These are phyloP conservation scores for Backusella psychrophila DNA, from an alignment of 192 early-diverging fungal species.

Conservation along the genomic window DNA sequence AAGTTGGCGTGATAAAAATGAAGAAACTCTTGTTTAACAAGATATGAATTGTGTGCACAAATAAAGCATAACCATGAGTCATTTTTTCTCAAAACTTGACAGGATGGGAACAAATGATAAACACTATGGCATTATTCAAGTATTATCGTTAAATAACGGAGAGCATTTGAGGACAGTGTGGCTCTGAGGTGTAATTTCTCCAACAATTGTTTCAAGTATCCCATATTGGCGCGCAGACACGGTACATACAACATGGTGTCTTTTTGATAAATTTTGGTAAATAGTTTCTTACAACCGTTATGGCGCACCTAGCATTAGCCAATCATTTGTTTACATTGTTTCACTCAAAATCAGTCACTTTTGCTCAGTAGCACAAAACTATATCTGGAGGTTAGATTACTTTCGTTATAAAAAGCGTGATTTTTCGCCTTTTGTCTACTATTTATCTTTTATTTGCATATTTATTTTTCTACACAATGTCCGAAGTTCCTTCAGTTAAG, in stretches of 20 bases:
- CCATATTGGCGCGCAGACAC: neutral
- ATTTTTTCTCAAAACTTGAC: neutral
- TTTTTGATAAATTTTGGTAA: neutral
- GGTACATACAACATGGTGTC: neutral
- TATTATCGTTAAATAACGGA: too few relatives aligned
- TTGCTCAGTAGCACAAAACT: neutral
- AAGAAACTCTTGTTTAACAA: too few relatives aligned
- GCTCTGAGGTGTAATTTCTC: neutral
- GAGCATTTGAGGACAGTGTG: too few relatives aligned
- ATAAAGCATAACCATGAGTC: neutral
- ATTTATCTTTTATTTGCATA: neutral
- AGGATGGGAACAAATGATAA: neutral
- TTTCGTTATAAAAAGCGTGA: neutral
- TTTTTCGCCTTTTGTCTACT: neutral
- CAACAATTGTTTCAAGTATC: neutral
- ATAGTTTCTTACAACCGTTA: neutral
- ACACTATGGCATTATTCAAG: too few relatives aligned
- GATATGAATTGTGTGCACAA: too few relatives aligned
- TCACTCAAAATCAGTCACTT: neutral
- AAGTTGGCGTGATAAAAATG: too few relatives aligned
- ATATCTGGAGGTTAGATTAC: neutral
- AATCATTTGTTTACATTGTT: neutral
- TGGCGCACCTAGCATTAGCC: neutral
- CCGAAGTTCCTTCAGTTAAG: slow-evolving; percentile 6
- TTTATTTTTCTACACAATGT: neutral